Evolutionary conservation across 1,284 basidiomycete genomes (phyloP).

Genomic region (Ganoderma leucocontextum): DNA sequence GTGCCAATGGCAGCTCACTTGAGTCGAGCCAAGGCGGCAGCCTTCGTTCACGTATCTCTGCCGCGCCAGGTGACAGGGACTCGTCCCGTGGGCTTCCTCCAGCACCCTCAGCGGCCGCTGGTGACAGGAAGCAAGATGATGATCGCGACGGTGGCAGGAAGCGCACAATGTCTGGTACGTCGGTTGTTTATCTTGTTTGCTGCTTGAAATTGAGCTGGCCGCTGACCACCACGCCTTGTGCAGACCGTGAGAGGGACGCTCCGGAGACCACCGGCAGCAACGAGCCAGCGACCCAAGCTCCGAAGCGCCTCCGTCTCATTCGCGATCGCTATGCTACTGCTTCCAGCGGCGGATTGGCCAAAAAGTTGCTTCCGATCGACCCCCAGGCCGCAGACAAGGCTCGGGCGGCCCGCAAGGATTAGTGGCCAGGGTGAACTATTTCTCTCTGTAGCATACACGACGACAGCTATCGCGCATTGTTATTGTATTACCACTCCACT

Average conservation of each 20-base stretch:
- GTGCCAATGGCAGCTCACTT: slow-evolving; percentile 21
- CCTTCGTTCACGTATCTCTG: slow-evolving; percentile 66
- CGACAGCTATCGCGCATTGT: slow-evolving; percentile 31
- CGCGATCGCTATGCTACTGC: slow-evolving; percentile 51
- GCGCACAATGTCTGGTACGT: slow-evolving; percentile 71
- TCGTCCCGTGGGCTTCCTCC: slow-evolving; percentile 47
- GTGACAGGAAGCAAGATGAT: slow-evolving; percentile 52
- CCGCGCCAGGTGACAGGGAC: slow-evolving; percentile 53
- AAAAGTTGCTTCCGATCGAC: slow-evolving; percentile 68
- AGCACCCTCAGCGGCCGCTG: slow-evolving; percentile 38
- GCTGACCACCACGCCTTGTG: slow-evolving; percentile 7
- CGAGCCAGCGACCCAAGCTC: slow-evolving; percentile 36
- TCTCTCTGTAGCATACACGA: slow-evolving; percentile 29
- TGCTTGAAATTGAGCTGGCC: not conserved
- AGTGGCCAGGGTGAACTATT: slow-evolving; percentile 11
- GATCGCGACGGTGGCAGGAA: slow-evolving; percentile 71
- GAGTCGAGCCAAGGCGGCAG: slow-evolving; percentile 47
- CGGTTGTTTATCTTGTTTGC: not conserved
- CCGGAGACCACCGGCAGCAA: slow-evolving; percentile 37
- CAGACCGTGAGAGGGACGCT: slow-evolving; percentile 62
- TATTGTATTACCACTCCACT: slow-evolving; percentile 33
- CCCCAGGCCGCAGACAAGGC: slow-evolving; percentile 63
- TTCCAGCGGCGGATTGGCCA: slow-evolving; percentile 50
- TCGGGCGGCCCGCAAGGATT: slow-evolving; percentile 59
- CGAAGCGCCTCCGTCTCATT: slow-evolving; percentile 49